Evolutionary conservation across 164 flowering plant species (phyloP), one percentile per base, ranked within the genome.

Genomic region (Litsea cubeba): DNA sequence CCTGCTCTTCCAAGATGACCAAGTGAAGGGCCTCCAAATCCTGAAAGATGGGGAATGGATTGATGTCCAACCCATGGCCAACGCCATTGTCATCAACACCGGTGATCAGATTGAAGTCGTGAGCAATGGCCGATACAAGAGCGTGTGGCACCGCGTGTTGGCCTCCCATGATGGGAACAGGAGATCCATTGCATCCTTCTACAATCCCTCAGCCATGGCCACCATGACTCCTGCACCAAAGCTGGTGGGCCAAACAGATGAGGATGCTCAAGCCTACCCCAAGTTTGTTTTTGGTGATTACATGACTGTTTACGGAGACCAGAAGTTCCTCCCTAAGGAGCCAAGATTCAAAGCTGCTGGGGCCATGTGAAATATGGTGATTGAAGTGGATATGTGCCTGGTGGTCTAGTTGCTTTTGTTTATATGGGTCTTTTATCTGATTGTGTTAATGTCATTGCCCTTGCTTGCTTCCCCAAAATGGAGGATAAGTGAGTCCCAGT

Each of bases 71-170:
- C 97, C 98, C 2, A 7, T 91, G 12, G 83, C 76, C 12, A 91
- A 95, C 75, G 62, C 97, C 62, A 90, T 94, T 1, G 97, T 94
- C 30, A 86, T 94, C 83, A 94, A 94, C 89, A 90, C 92, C 0
- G 97, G 98, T 0, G 98, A 94, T 35, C 98, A 94, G 82, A 88
- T 94, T 26, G 98, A 94, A 74, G 98, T 90, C 32, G 69, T 94
- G 23, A 90, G 92, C 88, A 94, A 94, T 79, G 98, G 98, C 17
- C 75, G 73, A 62, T 94, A 92, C 82, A 92, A 92, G 89, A 92
- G 98, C 75, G 90, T 78, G 25, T 91, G 92, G 97, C 98, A 94
- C 78, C 78, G 94, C 11, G 91, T 94, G 49, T 60, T 88, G 78
- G 87, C 88, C 8, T 64, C 62, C 2, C 40, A 81, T 0, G 80